phyloP scores from a whole-genome alignment of 192 early-diverging fungal species.

The Rhizophagus sp. region DNA sequence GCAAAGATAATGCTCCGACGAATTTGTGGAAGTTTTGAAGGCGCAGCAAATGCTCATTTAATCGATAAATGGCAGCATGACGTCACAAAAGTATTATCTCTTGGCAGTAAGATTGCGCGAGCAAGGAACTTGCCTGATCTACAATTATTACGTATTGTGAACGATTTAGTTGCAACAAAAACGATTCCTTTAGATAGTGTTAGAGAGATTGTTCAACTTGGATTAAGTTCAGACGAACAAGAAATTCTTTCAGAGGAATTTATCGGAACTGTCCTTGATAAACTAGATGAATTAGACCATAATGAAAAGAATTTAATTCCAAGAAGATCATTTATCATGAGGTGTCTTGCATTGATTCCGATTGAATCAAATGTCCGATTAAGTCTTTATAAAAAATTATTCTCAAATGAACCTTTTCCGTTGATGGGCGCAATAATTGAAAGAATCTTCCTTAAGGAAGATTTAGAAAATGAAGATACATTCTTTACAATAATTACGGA shows the following conservation, averaged over 20 bases:
- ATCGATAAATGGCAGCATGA: slow-evolving; percentile 5
- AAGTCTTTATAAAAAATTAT: slow-evolving; percentile 16
- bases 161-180: slow-evolving; percentile 24
- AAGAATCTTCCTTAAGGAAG: background rate
- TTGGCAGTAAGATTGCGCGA: background rate
- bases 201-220: background rate
- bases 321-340: slow-evolving; percentile 1
- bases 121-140: background rate
- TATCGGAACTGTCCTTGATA: background rate
- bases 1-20: background rate
- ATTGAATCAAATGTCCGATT: slow-evolving; percentile 6
- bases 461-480: background rate
- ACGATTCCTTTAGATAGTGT: background rate
- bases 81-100: slow-evolving; percentile 16
- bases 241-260: slow-evolving; percentile 11
- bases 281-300: slow-evolving; percentile 1
- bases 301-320: slow-evolving; percentile 17
- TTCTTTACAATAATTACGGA: slow-evolving; percentile 7
- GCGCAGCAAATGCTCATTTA: background rate
- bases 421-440: slow-evolving; percentile 2
- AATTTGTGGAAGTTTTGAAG: background rate
- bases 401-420: slow-evolving; percentile 9
- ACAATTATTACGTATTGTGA: background rate
- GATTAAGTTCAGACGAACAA: background rate
- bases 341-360: slow-evolving; percentile 4